Evolutionary conservation across 2,329 filamentous ascomycete genomes (phyloP).

Genomic region (Leptoxyphium fumago): DNA sequence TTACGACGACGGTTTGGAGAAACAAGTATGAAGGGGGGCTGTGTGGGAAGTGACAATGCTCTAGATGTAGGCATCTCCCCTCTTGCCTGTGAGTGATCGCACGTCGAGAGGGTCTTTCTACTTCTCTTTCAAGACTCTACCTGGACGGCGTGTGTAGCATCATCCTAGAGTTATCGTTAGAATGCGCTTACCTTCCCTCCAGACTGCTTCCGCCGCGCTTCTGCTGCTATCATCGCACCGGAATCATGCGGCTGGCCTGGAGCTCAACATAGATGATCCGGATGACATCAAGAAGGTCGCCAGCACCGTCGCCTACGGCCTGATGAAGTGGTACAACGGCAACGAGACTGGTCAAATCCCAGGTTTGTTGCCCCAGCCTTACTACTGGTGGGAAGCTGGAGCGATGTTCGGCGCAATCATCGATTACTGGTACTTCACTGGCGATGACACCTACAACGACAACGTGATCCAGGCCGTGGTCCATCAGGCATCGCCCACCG

Average conservation of each 20-base stretch:
- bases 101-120: too few species aligned
- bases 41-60: too few species aligned
- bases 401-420: slow-evolving; percentile 50
- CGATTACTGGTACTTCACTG: slow-evolving; percentile 57
- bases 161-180: background rate
- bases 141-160: too few species aligned
- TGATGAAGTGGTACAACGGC: slow-evolving; percentile 39
- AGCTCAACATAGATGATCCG: slow-evolving; percentile 12
- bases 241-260: slow-evolving; percentile 1
- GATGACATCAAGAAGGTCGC: slow-evolving; percentile 32
- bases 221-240: background rate
- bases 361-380: slow-evolving; percentile 46
- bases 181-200: background rate
- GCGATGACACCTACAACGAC: slow-evolving; percentile 49
- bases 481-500: slow-evolving; percentile 43
- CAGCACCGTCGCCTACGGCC: slow-evolving; percentile 28
- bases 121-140: too few species aligned
- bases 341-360: slow-evolving; percentile 36
- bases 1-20: too few species aligned
- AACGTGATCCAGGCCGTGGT: slow-evolving; percentile 43
- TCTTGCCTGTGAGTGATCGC: too few species aligned
- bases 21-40: too few species aligned
- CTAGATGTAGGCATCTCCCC: too few species aligned
- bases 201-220: background rate
- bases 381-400: slow-evolving; percentile 63